These are phyloP conservation scores for Cyathus olla DNA, from an alignment of 1,284 basidiomycete species.

Conservation along the genomic window DNA sequence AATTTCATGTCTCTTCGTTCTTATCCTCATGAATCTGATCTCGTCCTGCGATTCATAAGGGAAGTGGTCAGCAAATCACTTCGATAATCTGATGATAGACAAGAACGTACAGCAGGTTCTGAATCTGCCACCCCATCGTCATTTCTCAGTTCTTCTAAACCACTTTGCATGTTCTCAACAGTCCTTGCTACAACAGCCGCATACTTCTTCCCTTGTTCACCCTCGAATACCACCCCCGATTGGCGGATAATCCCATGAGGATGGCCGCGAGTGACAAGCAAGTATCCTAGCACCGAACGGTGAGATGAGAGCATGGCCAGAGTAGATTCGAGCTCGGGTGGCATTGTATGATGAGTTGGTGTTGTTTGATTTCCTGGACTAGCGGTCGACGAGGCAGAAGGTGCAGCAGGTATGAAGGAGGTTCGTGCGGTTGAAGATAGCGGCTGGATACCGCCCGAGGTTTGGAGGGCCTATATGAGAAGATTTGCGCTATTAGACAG, in stretches of 20 bases:
- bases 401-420: neutral
- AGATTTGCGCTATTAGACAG: too few relatives aligned
- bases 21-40: constrained; percentile 89
- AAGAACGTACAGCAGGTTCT: too few relatives aligned
- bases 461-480: too few relatives aligned
- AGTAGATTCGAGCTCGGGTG: constrained; percentile 81
- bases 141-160: constrained; percentile 76
- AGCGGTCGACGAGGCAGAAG: constrained; percentile 1
- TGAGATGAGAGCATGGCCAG: constrained; percentile 82
- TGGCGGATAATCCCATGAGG: constrained; percentile 83
- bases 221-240: constrained; percentile 89
- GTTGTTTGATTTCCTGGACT: neutral
- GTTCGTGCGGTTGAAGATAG: neutral
- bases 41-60: constrained; percentile 71
- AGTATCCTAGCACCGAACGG: constrained; percentile 88
- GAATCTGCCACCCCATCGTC: constrained; percentile 57
- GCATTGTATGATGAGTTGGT: constrained; percentile 43
- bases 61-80: too few relatives aligned
- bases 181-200: constrained; percentile 83
- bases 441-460: too few relatives aligned
- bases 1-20: constrained; percentile 91
- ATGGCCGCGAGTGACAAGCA: constrained; percentile 79
- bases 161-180: constrained; percentile 80
- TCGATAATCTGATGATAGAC: too few relatives aligned
- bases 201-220: constrained; percentile 85